Evolutionary conservation across 164 flowering plant genomes (phyloP), one percentile per base, ranked within the genome.

Genomic region (Warburgia ugandensis): DNA sequence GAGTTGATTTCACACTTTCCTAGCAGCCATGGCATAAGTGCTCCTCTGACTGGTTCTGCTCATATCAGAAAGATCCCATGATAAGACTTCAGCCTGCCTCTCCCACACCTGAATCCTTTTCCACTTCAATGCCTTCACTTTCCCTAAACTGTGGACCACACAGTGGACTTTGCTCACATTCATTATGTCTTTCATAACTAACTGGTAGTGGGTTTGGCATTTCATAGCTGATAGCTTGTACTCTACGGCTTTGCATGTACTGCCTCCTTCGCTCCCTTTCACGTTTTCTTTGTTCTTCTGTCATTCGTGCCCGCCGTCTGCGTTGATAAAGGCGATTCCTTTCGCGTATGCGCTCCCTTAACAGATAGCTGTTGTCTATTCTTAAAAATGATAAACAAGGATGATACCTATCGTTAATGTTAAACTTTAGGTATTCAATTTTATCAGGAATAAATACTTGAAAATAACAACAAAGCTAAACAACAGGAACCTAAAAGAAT

Each of bases 201-300:
- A 44, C 37, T 27, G 60, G 45, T 6, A 29, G 45, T 44, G 63
- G 58, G 35, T 37, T 46, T 6, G 46, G 28, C 48, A 44, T 50
- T 32, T 55, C 66, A 22, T 49, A 62, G 38, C 22, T 50, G 17
- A 55, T 16, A 21, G 60, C 51, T 33, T 62, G 66, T 20, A 62
- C 60, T 48, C 66, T 62, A 17, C 66, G 61, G 61, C 51, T 56
- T 50, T 62, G 56, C 66, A 62, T 62, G 39, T 62, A 62, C 28
- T 62, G 66, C 32, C 61, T 60, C 40, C 66, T 55, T 44, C 66
- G 23, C 48, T 62, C 66, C 47, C 51, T 56, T 56, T 62, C 66
- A n/a, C 61, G 66, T 28, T 55, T 52, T 41, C 51, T 62, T 50
- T 60, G 63, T 28, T 62, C 66, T 62, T 62, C 61, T 28, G 66